Base-by-base conservation (phyloP, 75 land plant species). In the Cupressus sempervirens region DNA sequence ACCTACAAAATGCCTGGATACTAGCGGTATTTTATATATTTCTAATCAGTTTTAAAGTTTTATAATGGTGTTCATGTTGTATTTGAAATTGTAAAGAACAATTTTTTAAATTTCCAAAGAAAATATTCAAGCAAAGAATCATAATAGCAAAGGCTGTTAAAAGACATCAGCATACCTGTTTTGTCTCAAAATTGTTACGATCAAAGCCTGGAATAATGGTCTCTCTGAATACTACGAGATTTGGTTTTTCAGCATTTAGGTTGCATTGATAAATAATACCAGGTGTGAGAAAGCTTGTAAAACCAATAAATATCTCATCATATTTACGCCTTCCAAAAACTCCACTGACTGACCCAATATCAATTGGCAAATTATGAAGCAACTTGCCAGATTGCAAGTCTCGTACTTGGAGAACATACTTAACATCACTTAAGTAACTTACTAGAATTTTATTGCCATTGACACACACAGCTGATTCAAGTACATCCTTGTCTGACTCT, bases 381-480 rank as follows among this genome's bases (percentile, higher is more conserved):
- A 96, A 67, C 0, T 82, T 23, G 96, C 98, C 99, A 34, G 90
- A 90, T 86, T 90, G 84, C 85, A 97, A 86, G 73, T 95, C 94
- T 62, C 94, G 89, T 82, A 95, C 58, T 86, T 97, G 93, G 54
- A 95, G 73, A 23, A 93, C 86, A 88, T 93, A 90, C 86, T 97
- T 97, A n/a, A 97, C 99, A 89, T 98, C 99, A 79, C 92, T 94
- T 88, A 98, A 84, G 84, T 98, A 98, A 82, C 91, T 88, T 34
- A 96, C 90, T 75, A 95, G 20, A 80, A 98, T 75, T 83, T 93
- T 88, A 65, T 91, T 85, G 2, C 85, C 86, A 87, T 95, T 94
- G 40, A 96, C 97, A 83, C 93, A 88, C 45, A 11, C 35, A 38
- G 91, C 97, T 53, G 93, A 94, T 70, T 92, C 86, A 23, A 98